Base-by-base conservation (phyloP, 2,329 filamentous ascomycete genomes). In the Clarireedia paspali region DNA sequence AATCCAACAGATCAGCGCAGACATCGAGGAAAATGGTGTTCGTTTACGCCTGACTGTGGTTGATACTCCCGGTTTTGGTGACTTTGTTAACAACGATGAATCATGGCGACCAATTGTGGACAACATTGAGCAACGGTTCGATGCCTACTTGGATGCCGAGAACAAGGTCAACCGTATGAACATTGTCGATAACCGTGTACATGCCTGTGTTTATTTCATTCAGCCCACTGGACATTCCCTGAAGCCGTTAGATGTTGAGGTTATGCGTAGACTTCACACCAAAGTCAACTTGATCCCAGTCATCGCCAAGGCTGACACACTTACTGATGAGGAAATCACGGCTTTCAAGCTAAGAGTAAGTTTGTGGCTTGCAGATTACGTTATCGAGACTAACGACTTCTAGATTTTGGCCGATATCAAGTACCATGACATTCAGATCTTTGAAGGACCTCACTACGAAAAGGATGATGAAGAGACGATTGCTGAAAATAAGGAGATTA, bases 91-190 rank as follows among this genome's bases (percentile, higher is more conserved):
- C 87, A 99, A 99, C 72, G 94, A 97, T 69, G 94, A 97, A 76
- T 99, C 94, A 27, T 99, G 94, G 94, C 85, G 94, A 70, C 94
- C 94, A 56, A 99, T 99, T 75, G 87, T 96, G 68, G 94, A 99
- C 80, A 97, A 97, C 81, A 97, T 99, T 69, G 94, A 99, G 81
- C 91, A 96, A 81, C 89, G 94, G 66, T 99, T 94, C 70, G 94
- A 99, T 75, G 91, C 94, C 53, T 99, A 97, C 75, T 82, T 99
- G 58, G 94, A 99, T 75, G 92, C 94, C 47, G 94, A 99, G 83
- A 99, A 99, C 85, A 99, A 97, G 84, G 91, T 99, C 73, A 99
- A 99, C 81, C 90, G 94, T 69, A 96, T 96, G 86, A 99, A 99
- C 82, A 97, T 97, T 73, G 88, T 99, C 61, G 94, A 99, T 78